phyloP scores from a whole-genome alignment of 2,329 filamentous ascomycete species.

The Fusarium scirpi region DNA sequence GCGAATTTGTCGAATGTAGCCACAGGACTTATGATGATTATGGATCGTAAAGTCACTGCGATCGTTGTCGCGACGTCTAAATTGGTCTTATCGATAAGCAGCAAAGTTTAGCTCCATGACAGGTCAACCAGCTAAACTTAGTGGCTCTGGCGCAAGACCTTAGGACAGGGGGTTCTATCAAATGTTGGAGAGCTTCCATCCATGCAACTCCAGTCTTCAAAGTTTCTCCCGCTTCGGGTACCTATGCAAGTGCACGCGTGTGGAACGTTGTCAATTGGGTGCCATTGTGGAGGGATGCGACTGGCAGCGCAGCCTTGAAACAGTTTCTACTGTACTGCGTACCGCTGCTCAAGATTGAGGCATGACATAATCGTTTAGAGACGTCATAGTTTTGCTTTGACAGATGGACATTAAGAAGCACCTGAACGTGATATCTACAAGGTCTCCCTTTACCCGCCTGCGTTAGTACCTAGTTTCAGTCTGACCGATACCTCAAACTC shows the following conservation, averaged over 20 bases:
- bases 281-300: slow-evolving; percentile 1
- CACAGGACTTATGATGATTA: slow-evolving; percentile 9
- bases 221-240: slow-evolving; percentile 18
- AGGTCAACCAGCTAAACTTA: slow-evolving; percentile 10
- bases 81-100: slow-evolving; percentile 39
- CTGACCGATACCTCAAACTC: not conserved
- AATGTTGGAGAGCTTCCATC: slow-evolving; percentile 21
- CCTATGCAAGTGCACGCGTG: slow-evolving; percentile 24
- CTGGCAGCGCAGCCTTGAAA: slow-evolving; percentile 5
- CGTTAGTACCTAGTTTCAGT: not conserved
- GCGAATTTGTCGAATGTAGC: not conserved
- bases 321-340: not conserved
- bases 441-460: not conserved
- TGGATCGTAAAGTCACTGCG: slow-evolving; percentile 17
- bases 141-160: slow-evolving; percentile 1
- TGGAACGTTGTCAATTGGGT: slow-evolving; percentile 16
- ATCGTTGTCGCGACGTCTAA: slow-evolving; percentile 33
- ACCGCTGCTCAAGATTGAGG: not conserved
- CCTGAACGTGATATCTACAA: not conserved
- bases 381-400: slow-evolving; percentile 9
- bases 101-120: slow-evolving; percentile 22
- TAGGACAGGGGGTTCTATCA: slow-evolving; percentile 20
- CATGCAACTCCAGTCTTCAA: slow-evolving; percentile 16
- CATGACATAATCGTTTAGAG: slow-evolving; percentile 4
- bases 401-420: not conserved